These are phyloP conservation scores for Pachyrhizus erosus DNA, from an alignment of 306 rosid species.

Conservation along the genomic window DNA sequence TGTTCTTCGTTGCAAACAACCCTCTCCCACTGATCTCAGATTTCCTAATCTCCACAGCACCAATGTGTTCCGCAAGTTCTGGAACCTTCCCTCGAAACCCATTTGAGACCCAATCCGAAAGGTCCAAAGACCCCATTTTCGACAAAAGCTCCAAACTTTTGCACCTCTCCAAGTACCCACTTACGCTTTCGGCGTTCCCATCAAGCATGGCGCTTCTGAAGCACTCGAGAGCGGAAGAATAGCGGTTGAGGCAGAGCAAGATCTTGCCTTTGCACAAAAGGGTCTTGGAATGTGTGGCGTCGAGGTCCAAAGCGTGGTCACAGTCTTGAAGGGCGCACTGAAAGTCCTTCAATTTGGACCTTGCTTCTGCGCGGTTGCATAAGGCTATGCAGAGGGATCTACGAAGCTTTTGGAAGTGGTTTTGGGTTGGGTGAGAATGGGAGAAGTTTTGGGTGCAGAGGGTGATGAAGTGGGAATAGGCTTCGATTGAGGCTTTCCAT, in stretches of 20 bases:
- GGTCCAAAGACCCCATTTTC: constrained; percentile 70
- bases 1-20: constrained; percentile 65
- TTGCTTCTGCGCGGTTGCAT: constrained; percentile 85
- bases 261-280: constrained; percentile 86
- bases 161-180: constrained; percentile 75
- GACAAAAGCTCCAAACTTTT: constrained; percentile 72
- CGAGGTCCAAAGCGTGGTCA: constrained; percentile 67
- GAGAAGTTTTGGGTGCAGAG: constrained; percentile 58
- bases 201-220: constrained; percentile 64
- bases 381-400: constrained; percentile 77
- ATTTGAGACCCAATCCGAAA: constrained; percentile 78
- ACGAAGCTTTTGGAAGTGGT: constrained; percentile 56
- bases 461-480: constrained; percentile 68
- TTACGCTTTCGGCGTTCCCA: constrained; percentile 54
- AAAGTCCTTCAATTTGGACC: constrained; percentile 60
- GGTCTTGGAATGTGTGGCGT: constrained; percentile 75
- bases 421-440: constrained; percentile 26
- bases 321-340: constrained; percentile 68
- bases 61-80: constrained; percentile 76
- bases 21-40: constrained; percentile 85
- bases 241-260: constrained; percentile 67
- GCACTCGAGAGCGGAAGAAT: constrained; percentile 66
- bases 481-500: constrained; percentile 64
- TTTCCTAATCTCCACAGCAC: constrained; percentile 66
- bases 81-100: constrained; percentile 69